phyloP scores from a whole-genome alignment of 2,329 filamentous ascomycete species.

The Lasiodiplodia sp. region DNA sequence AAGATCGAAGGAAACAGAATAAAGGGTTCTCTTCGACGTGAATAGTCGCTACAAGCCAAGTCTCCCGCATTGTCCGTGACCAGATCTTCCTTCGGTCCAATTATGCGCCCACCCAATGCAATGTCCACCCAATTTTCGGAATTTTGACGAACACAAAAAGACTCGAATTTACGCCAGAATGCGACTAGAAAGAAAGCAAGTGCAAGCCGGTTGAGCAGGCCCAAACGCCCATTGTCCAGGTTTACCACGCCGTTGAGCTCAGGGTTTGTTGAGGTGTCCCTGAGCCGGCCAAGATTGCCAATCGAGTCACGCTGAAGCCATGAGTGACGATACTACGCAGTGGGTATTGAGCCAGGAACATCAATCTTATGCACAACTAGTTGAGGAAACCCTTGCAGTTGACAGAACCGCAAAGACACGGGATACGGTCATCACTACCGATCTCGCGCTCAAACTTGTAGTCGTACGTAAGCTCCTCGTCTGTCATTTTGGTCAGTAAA shows the following conservation, averaged over 20 bases:
- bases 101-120: slow-evolving; percentile 29
- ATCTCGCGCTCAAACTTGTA: slow-evolving; percentile 99
- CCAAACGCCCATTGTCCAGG: slow-evolving; percentile 10
- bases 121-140: slow-evolving; percentile 27
- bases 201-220: slow-evolving; percentile 17
- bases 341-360: slow-evolving; percentile 2
- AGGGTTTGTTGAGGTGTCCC: slow-evolving; percentile 2
- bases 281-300: not conserved
- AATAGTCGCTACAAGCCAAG: slow-evolving; percentile 20
- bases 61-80: slow-evolving; percentile 22
- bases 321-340: not conserved
- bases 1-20: not conserved
- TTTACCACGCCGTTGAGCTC: not conserved
- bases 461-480: slow-evolving; percentile 98
- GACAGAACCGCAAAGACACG: slow-evolving; percentile 93
- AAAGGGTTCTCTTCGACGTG: not conserved
- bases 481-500: slow-evolving; percentile 56
- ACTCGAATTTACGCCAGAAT: slow-evolving; percentile 10
- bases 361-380: slow-evolving; percentile 51
- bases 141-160: slow-evolving; percentile 24
- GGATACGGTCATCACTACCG: slow-evolving; percentile 92
- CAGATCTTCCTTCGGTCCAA: slow-evolving; percentile 20
- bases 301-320: not conserved
- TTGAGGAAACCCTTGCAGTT: slow-evolving; percentile 99
- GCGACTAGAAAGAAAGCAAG: slow-evolving; percentile 8